These are phyloP conservation scores for Fusarium pseudocircinatum DNA, from an alignment of 2,329 filamentous ascomycete species.

Conservation along the genomic window DNA sequence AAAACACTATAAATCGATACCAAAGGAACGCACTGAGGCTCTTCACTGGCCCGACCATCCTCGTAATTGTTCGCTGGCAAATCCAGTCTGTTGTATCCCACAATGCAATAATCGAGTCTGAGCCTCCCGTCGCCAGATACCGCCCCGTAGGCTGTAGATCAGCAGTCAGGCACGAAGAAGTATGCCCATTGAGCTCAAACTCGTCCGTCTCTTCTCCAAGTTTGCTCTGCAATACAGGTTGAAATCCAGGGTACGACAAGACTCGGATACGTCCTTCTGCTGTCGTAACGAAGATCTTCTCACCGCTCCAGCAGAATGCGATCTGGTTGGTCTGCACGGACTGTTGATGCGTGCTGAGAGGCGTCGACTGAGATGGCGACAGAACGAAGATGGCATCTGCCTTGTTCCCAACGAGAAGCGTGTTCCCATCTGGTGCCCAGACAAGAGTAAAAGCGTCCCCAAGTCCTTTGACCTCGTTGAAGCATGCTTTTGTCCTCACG, in stretches of 20 bases:
- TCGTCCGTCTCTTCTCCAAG: conserved; percentile 58
- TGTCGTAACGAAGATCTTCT: conserved; percentile 75
- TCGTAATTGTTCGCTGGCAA: conserved; percentile 75
- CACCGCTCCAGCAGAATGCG: conserved; percentile 77
- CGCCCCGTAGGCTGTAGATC: conserved; percentile 76
- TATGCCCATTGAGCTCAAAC: conserved; percentile 76
- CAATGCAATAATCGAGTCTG: conserved; percentile 77
- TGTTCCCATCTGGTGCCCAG: conserved; percentile 77
- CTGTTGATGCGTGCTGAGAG: conserved; percentile 69
- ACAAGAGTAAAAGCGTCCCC: conserved; percentile 76
- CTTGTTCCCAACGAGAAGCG: conserved; percentile 78
- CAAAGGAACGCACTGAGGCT: conserved; percentile 67
- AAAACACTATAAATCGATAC: neutral
- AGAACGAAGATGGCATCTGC: conserved; percentile 70
- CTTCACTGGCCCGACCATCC: conserved; percentile 74
- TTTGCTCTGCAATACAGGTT: conserved; percentile 62
- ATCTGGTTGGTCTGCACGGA: conserved; percentile 75
- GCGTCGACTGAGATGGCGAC: conserved; percentile 66
- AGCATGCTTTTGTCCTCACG: conserved; percentile 75
- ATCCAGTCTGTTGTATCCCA: conserved; percentile 85
- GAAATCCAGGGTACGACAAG: conserved; percentile 72
- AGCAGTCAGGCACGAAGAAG: conserved; percentile 74
- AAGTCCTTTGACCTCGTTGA: conserved; percentile 73
- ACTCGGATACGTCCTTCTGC: conserved; percentile 77
- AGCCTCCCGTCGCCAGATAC: conserved; percentile 78